phyloP scores from a whole-genome alignment of 768 basidiomycete species.

The Naganishia onofrii region DNA sequence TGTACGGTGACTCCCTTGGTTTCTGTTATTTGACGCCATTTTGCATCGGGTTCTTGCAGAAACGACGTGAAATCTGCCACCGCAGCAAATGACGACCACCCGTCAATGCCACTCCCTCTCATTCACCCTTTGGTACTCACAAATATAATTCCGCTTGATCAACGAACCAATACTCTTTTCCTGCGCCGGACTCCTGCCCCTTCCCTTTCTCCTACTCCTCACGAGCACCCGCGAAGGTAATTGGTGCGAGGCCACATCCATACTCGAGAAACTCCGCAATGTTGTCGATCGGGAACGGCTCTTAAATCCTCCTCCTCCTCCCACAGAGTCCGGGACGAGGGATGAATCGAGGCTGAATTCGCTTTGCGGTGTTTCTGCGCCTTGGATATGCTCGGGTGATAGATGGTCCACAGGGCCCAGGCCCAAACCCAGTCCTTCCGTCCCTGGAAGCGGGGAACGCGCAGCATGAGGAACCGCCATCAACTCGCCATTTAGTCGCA shows the following conservation, averaged over 20 bases:
- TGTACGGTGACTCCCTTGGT: slow-evolving; percentile 86
- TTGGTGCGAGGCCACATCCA: slow-evolving; percentile 17
- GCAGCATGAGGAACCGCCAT: not conserved
- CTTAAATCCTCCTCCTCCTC: not conserved
- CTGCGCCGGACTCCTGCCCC: slow-evolving; percentile 56
- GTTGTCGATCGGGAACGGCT: not conserved
- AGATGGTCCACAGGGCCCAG: not conserved
- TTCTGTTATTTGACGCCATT: slow-evolving; percentile 82
- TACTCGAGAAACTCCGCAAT: slow-evolving; percentile 4
- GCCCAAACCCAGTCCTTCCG: too few species aligned
- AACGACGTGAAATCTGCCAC: slow-evolving; percentile 77
- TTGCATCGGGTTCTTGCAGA: slow-evolving; percentile 94
- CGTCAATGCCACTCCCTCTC: not conserved
- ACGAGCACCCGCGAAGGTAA: slow-evolving; percentile 8
- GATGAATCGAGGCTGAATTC: slow-evolving; percentile 10
- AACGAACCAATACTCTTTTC: slow-evolving; percentile 81
- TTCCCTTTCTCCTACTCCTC: not conserved
- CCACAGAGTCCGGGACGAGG: not conserved
- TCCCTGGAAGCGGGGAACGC: slow-evolving; percentile 49
- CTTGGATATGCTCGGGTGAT: slow-evolving; percentile 10
- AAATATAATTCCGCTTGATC: slow-evolving; percentile 90
- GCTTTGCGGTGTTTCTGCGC: not conserved
- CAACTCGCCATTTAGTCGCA: slow-evolving; percentile 72
- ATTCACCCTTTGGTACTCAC: slow-evolving; percentile 34
- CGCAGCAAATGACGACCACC: too few species aligned